Evolutionary conservation across 2,329 filamentous ascomycete species (phyloP), one percentile per base, ranked within the genome.

Genomic region (Chaetomium sp.): DNA sequence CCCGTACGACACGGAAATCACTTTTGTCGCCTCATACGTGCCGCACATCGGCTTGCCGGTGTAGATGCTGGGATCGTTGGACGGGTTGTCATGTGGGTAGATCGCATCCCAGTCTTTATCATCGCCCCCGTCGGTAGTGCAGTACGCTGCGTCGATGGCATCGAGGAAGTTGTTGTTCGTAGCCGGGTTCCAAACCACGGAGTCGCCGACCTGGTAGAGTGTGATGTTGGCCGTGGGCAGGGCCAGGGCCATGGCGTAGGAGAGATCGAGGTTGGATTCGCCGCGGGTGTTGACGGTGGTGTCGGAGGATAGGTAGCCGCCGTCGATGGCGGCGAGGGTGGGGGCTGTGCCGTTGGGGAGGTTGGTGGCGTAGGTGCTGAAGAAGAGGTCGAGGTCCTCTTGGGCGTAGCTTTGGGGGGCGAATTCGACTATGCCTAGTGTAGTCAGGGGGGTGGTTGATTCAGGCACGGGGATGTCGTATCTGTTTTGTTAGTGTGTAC

Each of bases 1-100:
- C 10, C 71, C 74, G 65, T 83, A 83, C 9, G 76, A 79, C 34
- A 78, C 78, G 27, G 73, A 77, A 56, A 82, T 77, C 54, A 81
- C 79, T 55, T 81, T 79, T 4, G 79, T 75, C 5, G 75, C 64
- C 10, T 68, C 60, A 50, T 69, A 73, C 3, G 64, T 68, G 41
- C 78, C 77, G 64, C 78, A 81, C 33, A 52, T 49, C 8, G 64
- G 61, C 58, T 67, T 56, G 37, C 53, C 53, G 2, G 42, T 51
- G 49, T 55, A 55, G 0, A 33, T 49, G 5, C 53, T 49, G 5
- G 73, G 73, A 54, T 74, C 73, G 66, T 40, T 60, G 12, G 19
- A 54, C 19, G 19, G 19, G 19, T 27, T 27, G 33, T 56, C 59
- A 58, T 78, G 71, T 0, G 76, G 77, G 57, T 79, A 79, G 0